phyloP scores from a whole-genome alignment of 2,329 filamentous ascomycete species.

The Cladophialophora immunda region DNA sequence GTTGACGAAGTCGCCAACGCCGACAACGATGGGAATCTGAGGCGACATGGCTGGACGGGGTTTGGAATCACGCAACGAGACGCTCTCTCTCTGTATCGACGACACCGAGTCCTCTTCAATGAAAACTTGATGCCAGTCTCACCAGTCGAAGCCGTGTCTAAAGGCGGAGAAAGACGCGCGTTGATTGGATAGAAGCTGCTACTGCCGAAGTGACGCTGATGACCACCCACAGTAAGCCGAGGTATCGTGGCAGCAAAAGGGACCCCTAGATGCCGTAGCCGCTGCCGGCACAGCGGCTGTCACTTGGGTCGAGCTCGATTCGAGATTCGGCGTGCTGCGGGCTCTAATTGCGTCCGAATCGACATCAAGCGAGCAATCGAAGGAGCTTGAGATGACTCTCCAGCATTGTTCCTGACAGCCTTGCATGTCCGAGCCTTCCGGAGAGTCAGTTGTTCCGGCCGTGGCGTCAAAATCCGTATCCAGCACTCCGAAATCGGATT shows the following conservation, averaged over 20 bases:
- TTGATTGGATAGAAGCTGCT: not conserved
- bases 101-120: not conserved
- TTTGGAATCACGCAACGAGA: not conserved
- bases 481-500: not conserved
- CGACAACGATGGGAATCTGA: conserved; percentile 64
- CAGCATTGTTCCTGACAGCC: not conserved
- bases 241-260: not conserved
- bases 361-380: not conserved
- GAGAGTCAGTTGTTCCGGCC: not conserved
- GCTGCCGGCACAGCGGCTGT: not conserved
- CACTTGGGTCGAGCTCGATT: not conserved
- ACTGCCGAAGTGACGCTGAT: not conserved
- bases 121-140: not conserved
- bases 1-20: conserved; percentile 70
- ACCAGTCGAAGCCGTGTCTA: not conserved
- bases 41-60: conserved; percentile 7
- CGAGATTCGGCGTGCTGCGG: not conserved
- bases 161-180: not conserved
- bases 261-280: not conserved
- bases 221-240: not conserved
- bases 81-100: not conserved
- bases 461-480: too few relatives aligned
- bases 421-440: not conserved
- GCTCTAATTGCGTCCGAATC: not conserved
- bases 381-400: not conserved